Evolutionary conservation across 345 rosid genomes (phyloP), one percentile per base, ranked within the genome.

Genomic region (Draba incana): DNA sequence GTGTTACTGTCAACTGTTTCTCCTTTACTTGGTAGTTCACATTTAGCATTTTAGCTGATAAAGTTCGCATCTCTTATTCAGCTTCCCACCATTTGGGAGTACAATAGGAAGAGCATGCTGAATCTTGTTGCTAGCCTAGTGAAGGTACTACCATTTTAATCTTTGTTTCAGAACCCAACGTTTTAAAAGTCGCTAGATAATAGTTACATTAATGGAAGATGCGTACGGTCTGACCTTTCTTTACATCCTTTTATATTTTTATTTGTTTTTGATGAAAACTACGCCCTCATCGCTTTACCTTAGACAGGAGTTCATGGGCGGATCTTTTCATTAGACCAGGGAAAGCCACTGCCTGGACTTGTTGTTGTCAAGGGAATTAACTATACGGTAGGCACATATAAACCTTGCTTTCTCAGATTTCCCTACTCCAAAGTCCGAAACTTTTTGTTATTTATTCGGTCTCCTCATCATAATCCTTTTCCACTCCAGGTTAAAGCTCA

Each of bases 271-370:
- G 42, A 8, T 45, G 28, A 74, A 70, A 24, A 20, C 20, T 68
- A 20, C 41, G 38, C 61, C 42, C 39, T 57, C 39, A 41, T 41
- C 57, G 53, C 38, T 47, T 61, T n/a, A 53, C 64, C 44, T 49
- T 72, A 94, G 96, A 87, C 84, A 72, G 99, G 96, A 81, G 83
- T 93, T 70, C 96, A 87, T 77, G 99, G 97, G 54, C 81, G 91
- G 78, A 84, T 93, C 67, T 88, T 82, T 81, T 89, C 99, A 59
- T 80, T 87, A 23, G 86, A 85, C 71, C 72, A 78, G 46, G 92
- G 92, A 79, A 88, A 80, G 77, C 92, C 96, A 11, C 79, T 91
- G 28, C 92, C 89, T 75, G 96, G 92, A 4, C 64, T 64, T 57
- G 78, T 91, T 77, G 75, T 64, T 23, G 74, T 91, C 69, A 76